These are phyloP conservation scores for Arthrinium phaeospermum DNA, from an alignment of 2,329 filamentous ascomycete genomes.

Conservation along the genomic window DNA sequence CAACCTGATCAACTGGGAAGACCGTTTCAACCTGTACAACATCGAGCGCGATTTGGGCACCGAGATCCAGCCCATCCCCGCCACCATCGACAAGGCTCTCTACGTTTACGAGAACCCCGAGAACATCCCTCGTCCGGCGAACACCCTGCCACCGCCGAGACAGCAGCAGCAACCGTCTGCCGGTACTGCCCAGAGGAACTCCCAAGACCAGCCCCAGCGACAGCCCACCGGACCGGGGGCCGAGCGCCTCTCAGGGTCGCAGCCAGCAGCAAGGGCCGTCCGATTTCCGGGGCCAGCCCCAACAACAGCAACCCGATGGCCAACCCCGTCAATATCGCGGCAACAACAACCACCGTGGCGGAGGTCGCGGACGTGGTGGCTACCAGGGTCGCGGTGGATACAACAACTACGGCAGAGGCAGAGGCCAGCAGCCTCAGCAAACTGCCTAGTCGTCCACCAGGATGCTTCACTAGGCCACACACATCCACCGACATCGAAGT, in stretches of 20 bases:
- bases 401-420: conserved; percentile 42
- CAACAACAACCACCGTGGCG: conserved; percentile 32
- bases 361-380: conserved; percentile 38
- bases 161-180: conserved; percentile 27
- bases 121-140: conserved; percentile 83
- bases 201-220: conserved; percentile 36
- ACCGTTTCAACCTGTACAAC: conserved; percentile 97
- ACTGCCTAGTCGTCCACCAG: conserved; percentile 32
- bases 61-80: conserved; percentile 95
- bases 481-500: neutral
- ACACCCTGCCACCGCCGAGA: conserved; percentile 43
- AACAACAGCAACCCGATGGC: conserved; percentile 35
- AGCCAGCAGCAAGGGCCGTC: conserved; percentile 33
- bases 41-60: conserved; percentile 97
- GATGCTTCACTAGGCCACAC: conserved; percentile 20
- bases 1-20: conserved; percentile 99
- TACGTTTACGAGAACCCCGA: conserved; percentile 98
- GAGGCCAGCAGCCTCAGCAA: conserved; percentile 36
- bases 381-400: conserved; percentile 41
- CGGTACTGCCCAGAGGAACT: conserved; percentile 32
- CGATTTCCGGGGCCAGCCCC: conserved; percentile 33
- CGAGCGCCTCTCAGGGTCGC: conserved; percentile 31
- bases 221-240: conserved; percentile 25
- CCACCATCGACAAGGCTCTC: conserved; percentile 93
- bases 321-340: conserved; percentile 39